Conservation (phyloP, 192 early-diverging fungal species). For the Helicostylum pulchrum region DNA sequence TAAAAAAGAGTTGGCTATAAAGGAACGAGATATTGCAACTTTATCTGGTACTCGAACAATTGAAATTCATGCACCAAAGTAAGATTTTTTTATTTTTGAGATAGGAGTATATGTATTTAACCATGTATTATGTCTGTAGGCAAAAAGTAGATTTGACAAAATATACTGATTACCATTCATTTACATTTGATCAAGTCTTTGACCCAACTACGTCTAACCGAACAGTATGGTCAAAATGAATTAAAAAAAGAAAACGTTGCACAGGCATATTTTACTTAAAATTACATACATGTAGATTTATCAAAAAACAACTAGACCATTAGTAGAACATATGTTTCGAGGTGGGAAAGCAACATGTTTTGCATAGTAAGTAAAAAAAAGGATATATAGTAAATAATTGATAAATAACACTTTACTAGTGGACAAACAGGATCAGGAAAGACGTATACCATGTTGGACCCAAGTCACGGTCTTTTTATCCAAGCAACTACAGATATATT, state of each 20-base stretch:
- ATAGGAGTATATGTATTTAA: neutral
- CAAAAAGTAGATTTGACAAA: constrained; percentile 93
- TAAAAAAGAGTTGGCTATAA: constrained; percentile 70
- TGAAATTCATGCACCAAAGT: constrained; percentile 91
- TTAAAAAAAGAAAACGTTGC: neutral
- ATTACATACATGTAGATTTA: constrained; percentile 54
- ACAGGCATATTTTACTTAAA: neutral
- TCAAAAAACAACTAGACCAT: constrained; percentile 82
- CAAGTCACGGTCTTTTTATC: constrained; percentile 85
- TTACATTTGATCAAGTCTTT: constrained; percentile 96
- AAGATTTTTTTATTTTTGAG: constrained; percentile 18
- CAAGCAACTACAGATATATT: constrained; percentile 91
- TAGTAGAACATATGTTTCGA: constrained; percentile 90
- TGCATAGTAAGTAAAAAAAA: constrained; percentile 79
- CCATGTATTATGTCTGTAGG: constrained; percentile 34
- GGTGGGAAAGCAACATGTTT: constrained; percentile 99
- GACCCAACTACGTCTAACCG: constrained; percentile 76
- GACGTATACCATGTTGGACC: constrained; percentile 95
- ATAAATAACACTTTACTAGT: constrained; percentile 28
- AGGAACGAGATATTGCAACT: constrained; percentile 80
- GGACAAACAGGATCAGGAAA: constrained; percentile 87
- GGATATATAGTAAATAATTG: neutral
- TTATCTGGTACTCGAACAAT: constrained; percentile 65
- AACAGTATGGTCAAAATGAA: constrained; percentile 49
- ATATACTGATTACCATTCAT: constrained; percentile 90